Evolutionary conservation across 805 yeast species (phyloP), one percentile per base, ranked within the genome.

Genomic region (Myxozyma lipomycoides): DNA sequence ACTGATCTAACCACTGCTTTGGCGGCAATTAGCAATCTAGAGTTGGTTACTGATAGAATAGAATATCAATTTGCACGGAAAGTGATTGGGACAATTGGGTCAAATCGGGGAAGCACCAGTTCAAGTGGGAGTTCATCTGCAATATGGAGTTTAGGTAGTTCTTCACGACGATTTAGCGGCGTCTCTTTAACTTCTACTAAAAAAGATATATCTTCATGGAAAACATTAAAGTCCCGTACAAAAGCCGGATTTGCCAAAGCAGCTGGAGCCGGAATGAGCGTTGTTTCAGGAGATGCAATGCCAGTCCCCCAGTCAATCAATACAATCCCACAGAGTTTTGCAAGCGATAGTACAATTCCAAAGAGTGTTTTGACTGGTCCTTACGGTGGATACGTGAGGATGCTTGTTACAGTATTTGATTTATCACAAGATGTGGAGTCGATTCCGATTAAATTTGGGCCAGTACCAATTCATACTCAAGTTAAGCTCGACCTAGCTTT

Each of bases 321-420:
- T 28, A 28, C 32, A 28, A 28, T 28, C 12, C 12, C 32, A 7
- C 12, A 28, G 12, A 12, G 12, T 28, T 7, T 9, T 12, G 32
- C 7, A 9, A 12, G 12, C 7, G 12, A 9, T 7, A 9, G 32
- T 7, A 28, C 32, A 9, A 46, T 45, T 21, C 46, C 43, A 12
- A 37, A 32, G n/a, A 48, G 46, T 22, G 36, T 47, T 17, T 36
- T 51, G 12, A 25, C 21, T 3, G 51, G 55, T 3, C 48, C 52
- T 12, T 35, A 46, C 22, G 23, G 24, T 10, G 34, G 6, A 34
- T 51, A 51, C 45, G 36, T 47, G 21, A 40, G 25, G 21, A 44
- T 44, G 12, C 45, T 51, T 15, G 48, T 30, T 21, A 32, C 40
- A 15, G 18, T 51, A 21, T 39, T 46, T 12, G 52, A 47, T 25